Conservation (phyloP, 208 protist species). For the Balamuthia mandrillaris region DNA sequence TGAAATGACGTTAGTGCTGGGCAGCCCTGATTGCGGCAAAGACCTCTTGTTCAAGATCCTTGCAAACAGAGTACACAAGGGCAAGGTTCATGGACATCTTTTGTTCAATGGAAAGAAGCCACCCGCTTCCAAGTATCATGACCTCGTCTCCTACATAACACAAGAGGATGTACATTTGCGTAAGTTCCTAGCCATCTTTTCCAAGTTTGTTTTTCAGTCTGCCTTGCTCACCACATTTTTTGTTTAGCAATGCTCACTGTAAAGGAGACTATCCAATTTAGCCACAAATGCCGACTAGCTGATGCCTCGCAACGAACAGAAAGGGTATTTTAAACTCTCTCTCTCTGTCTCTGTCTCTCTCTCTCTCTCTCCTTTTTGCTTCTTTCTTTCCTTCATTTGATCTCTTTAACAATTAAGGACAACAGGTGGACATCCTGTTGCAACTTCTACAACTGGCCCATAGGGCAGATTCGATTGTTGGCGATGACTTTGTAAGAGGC, state of each 20-base stretch:
- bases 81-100: neutral
- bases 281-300: slow-evolving; percentile 43
- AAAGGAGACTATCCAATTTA: slow-evolving; percentile 53
- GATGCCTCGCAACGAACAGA: too few relatives aligned
- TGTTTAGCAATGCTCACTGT: slow-evolving; percentile 43
- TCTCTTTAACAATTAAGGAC: too few relatives aligned
- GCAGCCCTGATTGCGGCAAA: slow-evolving; percentile 10
- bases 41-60: slow-evolving; percentile 20
- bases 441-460: slow-evolving; percentile 21
- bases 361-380: too few relatives aligned
- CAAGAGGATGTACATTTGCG: slow-evolving; percentile 17
- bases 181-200: neutral
- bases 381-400: too few relatives aligned
- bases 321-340: too few relatives aligned
- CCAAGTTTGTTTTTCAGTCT: neutral
- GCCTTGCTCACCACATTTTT: neutral
- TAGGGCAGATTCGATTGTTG: slow-evolving; percentile 25
- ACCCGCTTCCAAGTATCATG: neutral
- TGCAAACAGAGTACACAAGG: neutral
- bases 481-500: slow-evolving; percentile 17
- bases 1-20: neutral
- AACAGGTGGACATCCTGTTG: neutral
- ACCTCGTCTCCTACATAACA: neutral
- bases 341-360: too few relatives aligned
- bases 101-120: slow-evolving; percentile 29